Base-by-base conservation (phyloP, 1,139 yeast species). In the Geotrichum histeridarum region DNA sequence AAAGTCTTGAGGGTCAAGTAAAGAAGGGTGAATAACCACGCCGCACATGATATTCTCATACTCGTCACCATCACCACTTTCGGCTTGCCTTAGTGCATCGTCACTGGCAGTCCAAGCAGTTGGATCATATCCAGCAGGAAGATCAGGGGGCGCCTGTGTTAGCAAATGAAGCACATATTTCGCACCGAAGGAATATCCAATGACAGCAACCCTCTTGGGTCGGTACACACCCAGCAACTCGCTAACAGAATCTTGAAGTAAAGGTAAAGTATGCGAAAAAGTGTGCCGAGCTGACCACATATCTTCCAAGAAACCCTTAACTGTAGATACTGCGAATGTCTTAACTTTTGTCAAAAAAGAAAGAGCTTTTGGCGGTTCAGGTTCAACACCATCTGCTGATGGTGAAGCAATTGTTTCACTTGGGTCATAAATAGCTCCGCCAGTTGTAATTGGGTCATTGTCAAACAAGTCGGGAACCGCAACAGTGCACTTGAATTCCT, bases 151-250 rank as follows among this genome's bases (percentile, higher is more conserved):
- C 59, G 55, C 55, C n/a, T 38, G 63, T 58, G 54, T 69, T 54
- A 53, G 45, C 50, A 69, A 45, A 32, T 63, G 65, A 52, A 69
- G 53, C 14, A 66, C 74, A 44, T 70, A 69, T 46, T 71, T 64
- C 4, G 69, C 74, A n/a, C 76, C 76, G 59, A 69, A 72, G 12
- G 75, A 70, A 55, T 72, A 73, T 3, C 76, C 76, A 38, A 72
- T 61, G 4, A 73, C 62, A 1, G 70, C 67, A 2, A 70, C 60
- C 18, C 62, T 65, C 31, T 63, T 55, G 4, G 75, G 75, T 14
- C 62, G 63, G 59, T 70, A 71, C 0, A 67, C 66, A 7, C 66
- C 67, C 17, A 70, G 59, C 15, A 72, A 63, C 47, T 71, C 75
- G 4, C 70, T 64, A 22, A 73, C 60, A 1, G 69, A 63, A 7